phyloP scores from a whole-genome alignment of 176 grass and related monocot genomes.

The Zea luxurians region DNA sequence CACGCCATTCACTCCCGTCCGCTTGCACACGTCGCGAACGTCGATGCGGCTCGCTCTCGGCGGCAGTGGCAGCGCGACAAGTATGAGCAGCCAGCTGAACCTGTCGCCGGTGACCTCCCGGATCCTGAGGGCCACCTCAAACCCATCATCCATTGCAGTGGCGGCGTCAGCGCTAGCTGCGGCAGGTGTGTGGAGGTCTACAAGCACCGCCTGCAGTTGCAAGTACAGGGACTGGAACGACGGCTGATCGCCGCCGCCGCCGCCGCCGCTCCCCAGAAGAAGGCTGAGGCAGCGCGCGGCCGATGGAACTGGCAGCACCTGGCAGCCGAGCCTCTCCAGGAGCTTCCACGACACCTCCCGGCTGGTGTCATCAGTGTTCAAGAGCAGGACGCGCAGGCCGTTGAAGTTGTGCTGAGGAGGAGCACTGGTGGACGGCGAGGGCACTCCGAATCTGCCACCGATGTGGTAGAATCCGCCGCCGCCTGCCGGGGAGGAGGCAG shows the following conservation, averaged over 20 bases:
- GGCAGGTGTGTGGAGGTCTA: not conserved
- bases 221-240: slow-evolving; percentile 14
- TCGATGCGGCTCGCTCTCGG: not conserved
- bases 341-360: slow-evolving; percentile 34
- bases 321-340: slow-evolving; percentile 38
- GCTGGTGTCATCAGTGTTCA: slow-evolving; percentile 3
- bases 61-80: not conserved
- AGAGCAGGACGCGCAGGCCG: slow-evolving; percentile 29
- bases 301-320: slow-evolving; percentile 25
- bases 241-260: not conserved
- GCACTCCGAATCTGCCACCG: not conserved
- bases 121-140: slow-evolving; percentile 28
- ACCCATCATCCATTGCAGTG: not conserved
- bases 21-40: slow-evolving; percentile 20
- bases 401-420: slow-evolving; percentile 24
- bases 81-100: slow-evolving; percentile 25
- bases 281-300: slow-evolving; percentile 9
- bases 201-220: slow-evolving; percentile 8
- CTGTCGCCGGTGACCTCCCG: slow-evolving; percentile 23
- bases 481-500: not conserved
- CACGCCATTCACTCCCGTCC: slow-evolving; percentile 23
- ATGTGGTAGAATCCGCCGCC: not conserved
- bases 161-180: not conserved
- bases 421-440: not conserved
- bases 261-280: not conserved